Evolutionary conservation across 257 asterid genomes (phyloP).

Genomic region (Gentiana straminea): DNA sequence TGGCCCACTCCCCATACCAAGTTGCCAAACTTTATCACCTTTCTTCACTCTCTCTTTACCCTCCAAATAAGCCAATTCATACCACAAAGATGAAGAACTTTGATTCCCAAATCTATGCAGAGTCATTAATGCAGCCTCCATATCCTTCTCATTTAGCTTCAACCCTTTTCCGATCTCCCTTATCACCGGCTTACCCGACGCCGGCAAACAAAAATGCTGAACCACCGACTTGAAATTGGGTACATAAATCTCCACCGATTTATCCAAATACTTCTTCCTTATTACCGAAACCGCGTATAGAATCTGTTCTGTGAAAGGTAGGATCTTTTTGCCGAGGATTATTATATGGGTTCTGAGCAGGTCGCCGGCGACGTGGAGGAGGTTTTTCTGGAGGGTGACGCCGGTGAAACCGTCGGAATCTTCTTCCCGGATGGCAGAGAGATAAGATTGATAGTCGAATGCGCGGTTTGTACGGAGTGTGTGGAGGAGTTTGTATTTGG

Average conservation of each 20-base stretch:
- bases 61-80: slow-evolving; percentile 56
- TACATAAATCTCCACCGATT: slow-evolving; percentile 35
- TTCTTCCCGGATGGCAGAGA: slow-evolving; percentile 61
- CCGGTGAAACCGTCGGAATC: slow-evolving; percentile 72
- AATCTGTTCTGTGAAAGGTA: slow-evolving; percentile 45
- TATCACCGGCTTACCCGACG: slow-evolving; percentile 56
- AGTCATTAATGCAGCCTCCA: slow-evolving; percentile 43
- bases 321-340: slow-evolving; percentile 39
- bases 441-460: slow-evolving; percentile 50
- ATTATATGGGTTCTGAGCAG: slow-evolving; percentile 47
- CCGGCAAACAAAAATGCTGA: slow-evolving; percentile 79
- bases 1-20: slow-evolving; percentile 84
- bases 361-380: slow-evolving; percentile 66
- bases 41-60: slow-evolving; percentile 50
- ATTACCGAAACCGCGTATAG: slow-evolving; percentile 25
- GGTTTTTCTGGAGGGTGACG: slow-evolving; percentile 41
- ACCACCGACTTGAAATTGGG: slow-evolving; percentile 60
- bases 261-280: slow-evolving; percentile 29
- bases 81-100: slow-evolving; percentile 65
- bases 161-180: slow-evolving; percentile 37
- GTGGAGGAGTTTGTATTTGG: slow-evolving; percentile 47
- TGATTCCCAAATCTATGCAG: slow-evolving; percentile 54
- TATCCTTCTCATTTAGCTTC: slow-evolving; percentile 22
- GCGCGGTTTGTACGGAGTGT: slow-evolving; percentile 57
- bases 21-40: slow-evolving; percentile 62